Evolutionary conservation across 2,329 filamentous ascomycete species (phyloP).

Genomic region (Xylariaceae sp.): DNA sequence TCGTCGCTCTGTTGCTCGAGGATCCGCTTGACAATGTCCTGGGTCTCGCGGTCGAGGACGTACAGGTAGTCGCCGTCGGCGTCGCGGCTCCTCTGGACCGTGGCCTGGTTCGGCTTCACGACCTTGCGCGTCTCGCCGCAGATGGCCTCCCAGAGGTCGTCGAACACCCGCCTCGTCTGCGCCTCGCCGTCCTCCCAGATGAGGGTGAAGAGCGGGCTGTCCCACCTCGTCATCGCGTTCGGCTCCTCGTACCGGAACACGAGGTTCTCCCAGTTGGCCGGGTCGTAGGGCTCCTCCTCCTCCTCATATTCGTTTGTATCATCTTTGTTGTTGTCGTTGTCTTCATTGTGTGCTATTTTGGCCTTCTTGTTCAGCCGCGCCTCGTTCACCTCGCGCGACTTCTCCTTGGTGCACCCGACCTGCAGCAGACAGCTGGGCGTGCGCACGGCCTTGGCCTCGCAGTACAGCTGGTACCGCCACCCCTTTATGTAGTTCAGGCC

Average conservation of each 20-base stretch:
- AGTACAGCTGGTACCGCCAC: constrained; percentile 80
- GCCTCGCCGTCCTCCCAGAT: constrained; percentile 67
- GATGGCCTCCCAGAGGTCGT: constrained; percentile 69
- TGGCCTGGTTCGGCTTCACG: constrained; percentile 70
- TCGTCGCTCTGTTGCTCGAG: constrained; percentile 65
- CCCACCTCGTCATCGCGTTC: constrained; percentile 79
- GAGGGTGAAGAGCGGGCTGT: constrained; percentile 74
- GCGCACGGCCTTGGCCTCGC: constrained; percentile 73
- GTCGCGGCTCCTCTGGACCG: constrained; percentile 58
- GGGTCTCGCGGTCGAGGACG: constrained; percentile 71
- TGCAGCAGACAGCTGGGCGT: constrained; percentile 72
- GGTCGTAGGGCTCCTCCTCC: constrained; percentile 46
- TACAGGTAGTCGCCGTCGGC: constrained; percentile 71
- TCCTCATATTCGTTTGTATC: constrained; percentile 16
- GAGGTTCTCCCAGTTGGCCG: constrained; percentile 67
- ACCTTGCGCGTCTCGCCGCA: constrained; percentile 57
- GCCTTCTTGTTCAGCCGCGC: constrained; percentile 40
- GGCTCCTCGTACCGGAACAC: constrained; percentile 82
- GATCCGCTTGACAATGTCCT: constrained; percentile 67
- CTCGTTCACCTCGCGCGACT: constrained; percentile 55
- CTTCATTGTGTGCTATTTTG: constrained; percentile 6
- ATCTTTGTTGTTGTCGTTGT: constrained; percentile 13
- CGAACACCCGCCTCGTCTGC: constrained; percentile 51
- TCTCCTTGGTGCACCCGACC: constrained; percentile 51
- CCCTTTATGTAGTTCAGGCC: constrained; percentile 86